Base-by-base conservation (phyloP, 306 rosid genomes). In the Pueraria montana region DNA sequence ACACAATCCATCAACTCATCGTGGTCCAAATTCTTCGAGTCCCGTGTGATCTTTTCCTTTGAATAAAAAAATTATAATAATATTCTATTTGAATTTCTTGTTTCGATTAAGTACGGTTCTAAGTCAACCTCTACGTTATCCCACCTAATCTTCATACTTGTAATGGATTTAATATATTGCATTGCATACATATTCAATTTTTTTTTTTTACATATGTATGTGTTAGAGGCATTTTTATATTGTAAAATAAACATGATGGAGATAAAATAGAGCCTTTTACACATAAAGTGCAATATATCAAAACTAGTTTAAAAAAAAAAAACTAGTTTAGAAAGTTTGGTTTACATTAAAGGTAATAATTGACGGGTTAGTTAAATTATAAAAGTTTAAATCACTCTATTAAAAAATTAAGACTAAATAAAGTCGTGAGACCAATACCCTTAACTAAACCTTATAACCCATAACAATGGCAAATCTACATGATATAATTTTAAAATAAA, bases 81-180 rank as follows among this genome's bases (percentile, higher is more conserved):
- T 59, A 26, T 58, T 62, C 18, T 13, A 26, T 26, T 62, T 62
- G 1, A 58, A 58, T 8, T 23, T 56, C 34, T 23, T 23, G 65
- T 58, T 23, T 58, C 7, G 34, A 58, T 23, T 9, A 58, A 56
- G 14, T 20, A 20, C 2, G 6, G 14, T 56, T 56, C 11, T 1
- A 56, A 59, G 36, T 59, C 36, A 59, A 59, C 66, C 18, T 59
- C n/a, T 59, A 4, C n/a, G 38, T 59, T 59, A 24, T 59, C 66
- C 36, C 2, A 59, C 38, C 66, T 11, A 11, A 59, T 59, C 8
- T 59, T 27, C 12, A 52, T 52, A 52, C 11, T 7, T 52, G 11
- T 6, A 52, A 52, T n/a, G 20, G 59, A 7, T 50, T 50, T 50
- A 49, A 17, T 50, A 50, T 50, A 17, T 50, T 50, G 56, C 5